Percentiles rank a stretch among this genome's conserved stretches.
Evolutionary conservation across 2,329 filamentous ascomycete genomes (phyloP).

Genomic region (Simplicillium sp.): DNA sequence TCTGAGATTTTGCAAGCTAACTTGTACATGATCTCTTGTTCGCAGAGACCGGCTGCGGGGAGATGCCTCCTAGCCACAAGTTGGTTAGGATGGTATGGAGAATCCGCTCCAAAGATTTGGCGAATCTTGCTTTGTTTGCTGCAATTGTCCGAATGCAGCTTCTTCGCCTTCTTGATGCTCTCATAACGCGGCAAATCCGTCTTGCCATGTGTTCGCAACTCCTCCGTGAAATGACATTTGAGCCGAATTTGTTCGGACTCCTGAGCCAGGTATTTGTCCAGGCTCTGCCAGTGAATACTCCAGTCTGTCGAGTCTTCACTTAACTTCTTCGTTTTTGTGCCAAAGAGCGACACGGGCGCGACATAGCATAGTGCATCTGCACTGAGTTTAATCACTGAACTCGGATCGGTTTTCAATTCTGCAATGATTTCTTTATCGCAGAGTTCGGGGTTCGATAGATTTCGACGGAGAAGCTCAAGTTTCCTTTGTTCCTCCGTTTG

Average conservation of each 20-base stretch:
- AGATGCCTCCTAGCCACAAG: conserved; percentile 21
- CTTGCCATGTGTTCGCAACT: too few relatives aligned
- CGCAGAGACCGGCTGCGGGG: conserved; percentile 19
- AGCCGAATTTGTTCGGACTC: too few relatives aligned
- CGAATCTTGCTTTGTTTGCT: conserved; percentile 22
- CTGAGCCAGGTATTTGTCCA: not conserved
- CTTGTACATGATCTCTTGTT: conserved; percentile 24
- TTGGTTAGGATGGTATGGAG: conserved; percentile 26
- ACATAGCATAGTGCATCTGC: too few relatives aligned
- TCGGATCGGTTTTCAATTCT: too few relatives aligned
- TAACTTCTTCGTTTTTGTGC: not conserved
- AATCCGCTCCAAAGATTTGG: conserved; percentile 20
- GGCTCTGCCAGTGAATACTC: not conserved
- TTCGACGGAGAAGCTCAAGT: too few relatives aligned
- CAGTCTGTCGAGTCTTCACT: not conserved
- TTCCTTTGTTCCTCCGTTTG: too few relatives aligned
- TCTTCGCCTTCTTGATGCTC: conserved; percentile 7
- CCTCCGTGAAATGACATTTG: too few relatives aligned
- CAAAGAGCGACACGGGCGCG: too few relatives aligned
- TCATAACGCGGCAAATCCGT: too few relatives aligned
- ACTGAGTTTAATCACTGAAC: too few relatives aligned
- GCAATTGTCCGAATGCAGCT: conserved; percentile 19
- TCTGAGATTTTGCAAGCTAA: conserved; percentile 23
- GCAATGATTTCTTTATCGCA: too few relatives aligned
- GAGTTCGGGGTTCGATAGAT: too few relatives aligned